phyloP scores from a whole-genome alignment of 2,329 filamentous ascomycete genomes.

The Cercospora zeae-maydis region DNA sequence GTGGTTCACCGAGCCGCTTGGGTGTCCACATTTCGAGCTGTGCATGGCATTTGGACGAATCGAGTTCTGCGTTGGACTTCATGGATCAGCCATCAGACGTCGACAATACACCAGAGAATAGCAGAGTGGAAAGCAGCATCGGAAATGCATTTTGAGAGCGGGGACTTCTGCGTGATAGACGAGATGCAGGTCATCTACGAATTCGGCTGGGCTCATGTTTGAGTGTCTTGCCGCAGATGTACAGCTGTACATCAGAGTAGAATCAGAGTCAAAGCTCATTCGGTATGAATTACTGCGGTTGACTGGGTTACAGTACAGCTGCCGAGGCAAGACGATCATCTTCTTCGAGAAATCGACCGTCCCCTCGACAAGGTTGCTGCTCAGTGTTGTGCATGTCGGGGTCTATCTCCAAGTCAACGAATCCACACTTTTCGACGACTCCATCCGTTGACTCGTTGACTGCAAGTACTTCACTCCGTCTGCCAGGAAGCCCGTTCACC shows the following conservation, averaged over 20 bases:
- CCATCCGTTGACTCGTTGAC: not conserved
- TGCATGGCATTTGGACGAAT: slow-evolving; percentile 59
- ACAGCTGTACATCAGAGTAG: not conserved
- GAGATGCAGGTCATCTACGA: slow-evolving; percentile 31
- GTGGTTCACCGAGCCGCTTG: slow-evolving; percentile 40
- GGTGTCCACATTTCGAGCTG: slow-evolving; percentile 41
- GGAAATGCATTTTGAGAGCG: slow-evolving; percentile 34
- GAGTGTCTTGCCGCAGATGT: slow-evolving; percentile 1
- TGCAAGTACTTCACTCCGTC: too few relatives aligned
- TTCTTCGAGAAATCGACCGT: not conserved
- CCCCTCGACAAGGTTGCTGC: not conserved
- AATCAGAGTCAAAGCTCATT: not conserved
- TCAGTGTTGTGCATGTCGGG: not conserved
- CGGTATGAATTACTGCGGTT: not conserved
- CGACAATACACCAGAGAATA: slow-evolving; percentile 25
- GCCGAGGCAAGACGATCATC: not conserved
- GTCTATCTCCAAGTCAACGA: too few relatives aligned
- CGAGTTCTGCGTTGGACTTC: slow-evolving; percentile 49
- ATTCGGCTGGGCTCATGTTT: slow-evolving; percentile 34
- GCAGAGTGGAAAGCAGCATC: slow-evolving; percentile 17
- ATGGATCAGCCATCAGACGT: slow-evolving; percentile 33
- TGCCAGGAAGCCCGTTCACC: not conserved
- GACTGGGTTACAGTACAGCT: not conserved
- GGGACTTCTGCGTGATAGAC: slow-evolving; percentile 30
- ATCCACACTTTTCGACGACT: not conserved